These are phyloP conservation scores for Fusarium nygamai DNA, from an alignment of 2,329 filamentous ascomycete genomes.

Conservation along the genomic window DNA sequence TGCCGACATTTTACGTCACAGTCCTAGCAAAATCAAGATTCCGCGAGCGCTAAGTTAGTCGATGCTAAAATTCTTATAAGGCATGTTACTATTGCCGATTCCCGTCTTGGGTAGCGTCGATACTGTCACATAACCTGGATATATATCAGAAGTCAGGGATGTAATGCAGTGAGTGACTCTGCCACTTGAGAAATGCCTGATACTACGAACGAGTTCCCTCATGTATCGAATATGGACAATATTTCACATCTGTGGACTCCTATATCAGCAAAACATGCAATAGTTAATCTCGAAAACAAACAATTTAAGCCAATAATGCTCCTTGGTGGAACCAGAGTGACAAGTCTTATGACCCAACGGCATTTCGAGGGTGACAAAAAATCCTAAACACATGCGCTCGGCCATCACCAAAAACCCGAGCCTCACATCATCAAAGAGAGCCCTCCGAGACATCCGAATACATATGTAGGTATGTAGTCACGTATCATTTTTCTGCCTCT, in stretches of 20 bases:
- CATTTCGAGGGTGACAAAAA: constrained; percentile 4
- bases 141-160: background rate
- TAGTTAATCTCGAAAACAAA: background rate
- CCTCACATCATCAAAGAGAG: background rate
- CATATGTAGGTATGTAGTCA: background rate
- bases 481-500: background rate
- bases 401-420: constrained; percentile 10
- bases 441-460: constrained; percentile 4
- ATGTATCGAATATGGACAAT: background rate
- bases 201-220: background rate
- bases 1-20: background rate
- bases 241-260: too few relatives aligned
- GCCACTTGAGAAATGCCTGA: background rate
- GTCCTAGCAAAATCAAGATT: background rate
- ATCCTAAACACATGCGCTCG: background rate
- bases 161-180: background rate
- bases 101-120: background rate
- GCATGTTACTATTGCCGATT: background rate
- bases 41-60: background rate
- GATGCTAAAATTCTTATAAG: background rate
- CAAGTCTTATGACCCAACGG: background rate
- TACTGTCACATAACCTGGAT: background rate
- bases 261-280: background rate
- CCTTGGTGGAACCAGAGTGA: background rate
- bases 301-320: background rate